Evolutionary conservation across 257 asterid genomes (phyloP).

Genomic region (Nicotiana sylvestris): DNA sequence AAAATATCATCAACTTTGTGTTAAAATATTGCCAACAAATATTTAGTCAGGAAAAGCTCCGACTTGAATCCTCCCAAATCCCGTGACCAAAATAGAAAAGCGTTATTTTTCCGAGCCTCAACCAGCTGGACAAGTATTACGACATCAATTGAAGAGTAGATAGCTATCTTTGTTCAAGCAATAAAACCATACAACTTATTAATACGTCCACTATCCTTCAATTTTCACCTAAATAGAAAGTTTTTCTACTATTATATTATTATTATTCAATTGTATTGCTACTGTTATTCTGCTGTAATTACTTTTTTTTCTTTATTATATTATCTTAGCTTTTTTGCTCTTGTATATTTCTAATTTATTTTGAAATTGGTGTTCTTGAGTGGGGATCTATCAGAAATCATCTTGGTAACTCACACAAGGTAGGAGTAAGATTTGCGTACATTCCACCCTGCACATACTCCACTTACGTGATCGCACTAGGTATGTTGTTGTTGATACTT

Average conservation of each 20-base stretch:
- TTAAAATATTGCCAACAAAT: not conserved
- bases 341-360: too few relatives aligned
- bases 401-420: fast-evolving
- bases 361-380: too few relatives aligned
- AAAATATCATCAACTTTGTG: not conserved
- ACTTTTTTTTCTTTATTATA: too few relatives aligned
- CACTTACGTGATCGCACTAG: too few relatives aligned
- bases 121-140: not conserved
- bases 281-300: too few relatives aligned
- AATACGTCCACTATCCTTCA: not conserved
- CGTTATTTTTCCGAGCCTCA: not conserved
- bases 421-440: too few relatives aligned
- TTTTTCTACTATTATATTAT: not conserved
- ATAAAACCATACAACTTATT: not conserved
- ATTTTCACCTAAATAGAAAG: not conserved
- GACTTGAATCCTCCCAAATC: not conserved
- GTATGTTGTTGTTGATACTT: not conserved
- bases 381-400: too few relatives aligned
- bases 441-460: too few relatives aligned
- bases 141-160: not conserved
- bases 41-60: too few relatives aligned
- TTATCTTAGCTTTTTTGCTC: too few relatives aligned
- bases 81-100: not conserved
- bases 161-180: not conserved
- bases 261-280: too few relatives aligned